Conservation (phyloP, 805 yeast genomes). For the Candida nanaspora region DNA sequence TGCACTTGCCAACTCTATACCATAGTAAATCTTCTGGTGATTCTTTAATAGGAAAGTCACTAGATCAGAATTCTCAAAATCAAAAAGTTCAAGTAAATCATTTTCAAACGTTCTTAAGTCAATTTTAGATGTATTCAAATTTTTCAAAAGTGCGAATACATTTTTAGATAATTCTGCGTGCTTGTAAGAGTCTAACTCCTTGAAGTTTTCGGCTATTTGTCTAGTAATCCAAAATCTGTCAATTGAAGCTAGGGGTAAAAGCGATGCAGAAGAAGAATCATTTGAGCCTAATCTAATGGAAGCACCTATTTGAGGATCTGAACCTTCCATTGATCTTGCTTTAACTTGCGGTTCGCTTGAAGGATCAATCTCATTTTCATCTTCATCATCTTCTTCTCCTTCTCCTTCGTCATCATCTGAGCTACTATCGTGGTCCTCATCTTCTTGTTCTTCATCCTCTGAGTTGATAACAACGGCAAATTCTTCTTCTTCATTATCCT, state of each 20-base stretch:
- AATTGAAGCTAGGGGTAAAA: constrained; percentile 12
- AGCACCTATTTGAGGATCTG: constrained; percentile 5
- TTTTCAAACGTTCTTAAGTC: constrained; percentile 42
- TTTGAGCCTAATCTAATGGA: constrained; percentile 1
- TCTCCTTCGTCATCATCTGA: constrained; percentile 22
- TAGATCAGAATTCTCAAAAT: constrained; percentile 43
- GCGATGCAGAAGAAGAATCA: constrained; percentile 3
- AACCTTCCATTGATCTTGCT: too few relatives aligned
- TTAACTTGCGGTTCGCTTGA: too few relatives aligned
- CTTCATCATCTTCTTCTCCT: constrained; percentile 22
- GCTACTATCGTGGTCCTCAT: constrained; percentile 19
- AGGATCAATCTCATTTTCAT: constrained; percentile 10
- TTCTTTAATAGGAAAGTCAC: constrained; percentile 43
- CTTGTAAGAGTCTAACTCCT: constrained; percentile 30
- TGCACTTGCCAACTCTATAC: constrained; percentile 15
- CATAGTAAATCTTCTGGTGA: constrained; percentile 21
- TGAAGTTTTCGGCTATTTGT: constrained; percentile 30
- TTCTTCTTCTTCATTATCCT: constrained; percentile 30
- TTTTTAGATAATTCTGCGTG: constrained; percentile 29
- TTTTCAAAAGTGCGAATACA: constrained; percentile 33
- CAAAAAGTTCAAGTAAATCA: constrained; percentile 45
- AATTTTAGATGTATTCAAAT: constrained; percentile 18
- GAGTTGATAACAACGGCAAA: constrained; percentile 3
- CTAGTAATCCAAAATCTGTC: constrained; percentile 47
- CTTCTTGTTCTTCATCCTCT: constrained; percentile 20